Evolutionary conservation across 2,329 filamentous ascomycete species (phyloP), one percentile per base, ranked within the genome.

Genomic region (Endothia cerciana): DNA sequence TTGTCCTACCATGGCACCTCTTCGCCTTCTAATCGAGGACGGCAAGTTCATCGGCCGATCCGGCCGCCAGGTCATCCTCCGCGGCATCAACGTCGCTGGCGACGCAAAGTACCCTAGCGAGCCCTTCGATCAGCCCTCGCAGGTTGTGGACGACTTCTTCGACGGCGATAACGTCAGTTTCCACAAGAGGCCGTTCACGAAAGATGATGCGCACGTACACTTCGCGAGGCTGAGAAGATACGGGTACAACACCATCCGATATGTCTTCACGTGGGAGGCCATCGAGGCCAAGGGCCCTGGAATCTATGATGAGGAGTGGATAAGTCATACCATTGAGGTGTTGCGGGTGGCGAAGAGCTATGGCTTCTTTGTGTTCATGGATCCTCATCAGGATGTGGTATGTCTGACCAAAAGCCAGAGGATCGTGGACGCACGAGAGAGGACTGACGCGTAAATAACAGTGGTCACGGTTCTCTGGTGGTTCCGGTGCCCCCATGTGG

Each of bases 191-290:
- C 95, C 95, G 0, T 99, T 99, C 72, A 82, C 90, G 3, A 84
- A 92, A 58, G 87, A 92, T 60, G 92, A 97, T 71, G 93, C 95
- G 1, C 90, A 92, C 72, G 83, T 86, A 19, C 95, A 99, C 77
- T 97, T 99, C 77, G 86, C 91, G 15, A 87, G 94, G 53, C 79
- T 99, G 70, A 92, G 90, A 73, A 89, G 91, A 73, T 97, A 90
- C 83, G 95, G 95, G 17, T 99, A 97, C 83, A 99, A 98, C 77
- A 94, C 92, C 0, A 94, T 99, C 71, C 87, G 95, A 74, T 99
- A 99, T 78, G 83, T 99, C 71, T 99, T 98, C 76, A 98, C 95
- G 0, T 99, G 95, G 95, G 95, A 99, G 78, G 94, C 95, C n/a
- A 91, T 99, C 75, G 95, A 99, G 79, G 91, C 95, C 66, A 89